Base-by-base conservation (phyloP, 257 asterid genomes). In the Rehmannia glutinosa region DNA sequence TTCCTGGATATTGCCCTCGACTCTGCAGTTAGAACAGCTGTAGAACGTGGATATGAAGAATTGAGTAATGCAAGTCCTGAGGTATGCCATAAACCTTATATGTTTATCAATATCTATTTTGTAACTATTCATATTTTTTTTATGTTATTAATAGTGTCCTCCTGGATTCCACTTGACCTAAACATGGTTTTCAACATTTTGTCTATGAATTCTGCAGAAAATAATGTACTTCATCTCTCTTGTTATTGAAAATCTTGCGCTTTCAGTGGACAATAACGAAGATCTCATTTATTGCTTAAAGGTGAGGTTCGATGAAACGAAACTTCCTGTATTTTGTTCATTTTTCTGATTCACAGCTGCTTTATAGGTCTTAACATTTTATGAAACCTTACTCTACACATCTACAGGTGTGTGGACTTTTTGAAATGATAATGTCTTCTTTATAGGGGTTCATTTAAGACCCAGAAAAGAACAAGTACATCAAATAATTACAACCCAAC, bases 1-100 rank as follows among this genome's bases (percentile, higher is more conserved):
- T 94, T 94, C 83, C 81, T 94, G 76, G 99, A 94, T 75, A 76
- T 94, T 74, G 95, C 99, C 75, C 88, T 94, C 16, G 99, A 94
- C 75, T 94, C 99, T 74, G 80, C 97, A 63, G 95, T 88, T 66
- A 88, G 99, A 75, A 94, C 99, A 71, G 92, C 97, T 77, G 82
- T 94, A 41, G 99, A 94, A 64, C 96, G 99, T 77, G 96, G 97
- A 53, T 94, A 91, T 66, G 97, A 94, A 70, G 96, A 83, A 76
- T 72, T 94, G 77, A 88, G 74, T 80, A 78, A 75, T 64, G 88
- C 97, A 62, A 70, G 78, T 69, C 95, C 99, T 32, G 97, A 91
- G 95, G 99, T 93, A 80, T 62, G 68, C 16, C 58, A 9, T 20
- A 63, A 39, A 66, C 20, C 65, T 35, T 20, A 11, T 63, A 2